phyloP scores from a whole-genome alignment of 2,329 filamentous ascomycete genomes.

The Fusarium incarnatum region DNA sequence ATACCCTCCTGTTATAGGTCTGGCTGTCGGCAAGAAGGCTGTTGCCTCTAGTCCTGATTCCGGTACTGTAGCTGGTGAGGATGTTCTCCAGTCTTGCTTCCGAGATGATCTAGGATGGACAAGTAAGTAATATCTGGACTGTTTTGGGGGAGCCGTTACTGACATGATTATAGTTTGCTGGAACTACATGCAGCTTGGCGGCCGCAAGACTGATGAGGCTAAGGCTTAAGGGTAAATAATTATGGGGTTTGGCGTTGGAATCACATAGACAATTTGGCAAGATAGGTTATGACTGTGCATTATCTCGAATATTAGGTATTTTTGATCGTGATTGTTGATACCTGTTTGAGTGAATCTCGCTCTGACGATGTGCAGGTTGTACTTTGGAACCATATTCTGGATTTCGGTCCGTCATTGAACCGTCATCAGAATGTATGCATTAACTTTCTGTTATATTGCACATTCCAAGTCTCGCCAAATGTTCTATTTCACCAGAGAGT shows the following conservation, averaged over 20 bases:
- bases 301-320: not conserved
- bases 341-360: not conserved
- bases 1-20: constrained; percentile 74
- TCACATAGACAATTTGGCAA: not conserved
- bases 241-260: constrained; percentile 38
- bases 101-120: constrained; percentile 74
- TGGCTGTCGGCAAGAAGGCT: constrained; percentile 77
- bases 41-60: constrained; percentile 69
- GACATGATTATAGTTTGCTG: constrained; percentile 61
- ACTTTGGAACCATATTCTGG: not conserved
- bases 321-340: constrained; percentile 1
- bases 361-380: not conserved
- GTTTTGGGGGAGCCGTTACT: constrained; percentile 6
- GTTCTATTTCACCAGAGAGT: no score
- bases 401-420: not conserved
- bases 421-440: not conserved
- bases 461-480: not conserved
- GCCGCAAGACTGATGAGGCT: constrained; percentile 44
- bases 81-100: constrained; percentile 73
- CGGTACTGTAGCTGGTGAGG: constrained; percentile 70
- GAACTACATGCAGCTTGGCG: constrained; percentile 63
- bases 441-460: not conserved
- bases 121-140: constrained; percentile 59
- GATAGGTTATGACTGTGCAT: not conserved
- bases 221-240: constrained; percentile 36